These are phyloP conservation scores for Neurospora hispaniola DNA, from an alignment of 495 filamentous ascomycete species.

Conservation along the genomic window DNA sequence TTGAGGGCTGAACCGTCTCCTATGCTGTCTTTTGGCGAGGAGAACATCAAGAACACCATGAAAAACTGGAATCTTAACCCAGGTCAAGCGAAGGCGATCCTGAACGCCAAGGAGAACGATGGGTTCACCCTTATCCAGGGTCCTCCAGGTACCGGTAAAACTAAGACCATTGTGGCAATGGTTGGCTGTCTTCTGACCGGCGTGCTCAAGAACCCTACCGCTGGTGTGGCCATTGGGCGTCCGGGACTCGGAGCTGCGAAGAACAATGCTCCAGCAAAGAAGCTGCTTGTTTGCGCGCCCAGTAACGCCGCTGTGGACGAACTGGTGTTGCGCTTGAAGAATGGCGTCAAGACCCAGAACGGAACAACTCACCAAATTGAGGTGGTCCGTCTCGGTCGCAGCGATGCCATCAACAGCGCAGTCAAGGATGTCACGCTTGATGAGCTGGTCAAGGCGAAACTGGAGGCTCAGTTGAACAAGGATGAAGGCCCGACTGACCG, in stretches of 20 bases:
- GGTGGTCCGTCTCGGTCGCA: slow-evolving; percentile 83
- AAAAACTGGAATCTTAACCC: slow-evolving; percentile 72
- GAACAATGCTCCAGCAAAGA: slow-evolving; percentile 44
- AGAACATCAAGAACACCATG: slow-evolving; percentile 54
- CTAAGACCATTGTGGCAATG: slow-evolving; percentile 95
- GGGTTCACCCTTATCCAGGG: slow-evolving; percentile 95
- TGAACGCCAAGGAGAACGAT: slow-evolving; percentile 86
- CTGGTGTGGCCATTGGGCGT: slow-evolving; percentile 34
- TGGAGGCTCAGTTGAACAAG: slow-evolving; percentile 42
- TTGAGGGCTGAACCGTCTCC: slow-evolving; percentile 80
- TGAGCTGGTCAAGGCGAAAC: slow-evolving; percentile 68
- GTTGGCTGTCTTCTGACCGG: slow-evolving; percentile 74
- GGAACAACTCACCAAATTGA: slow-evolving; percentile 64
- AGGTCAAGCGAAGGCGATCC: slow-evolving; percentile 86
- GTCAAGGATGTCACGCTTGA: slow-evolving; percentile 91
- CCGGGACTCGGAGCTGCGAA: slow-evolving; percentile 30
- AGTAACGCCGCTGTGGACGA: slow-evolving; percentile 98
- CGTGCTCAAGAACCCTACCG: slow-evolving; percentile 37
- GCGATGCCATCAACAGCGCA: slow-evolving; percentile 82
- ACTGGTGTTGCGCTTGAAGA: slow-evolving; percentile 83
- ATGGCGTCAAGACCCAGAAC: slow-evolving; percentile 68
- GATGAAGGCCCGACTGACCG: slow-evolving; percentile 49
- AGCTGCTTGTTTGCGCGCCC: slow-evolving; percentile 88
- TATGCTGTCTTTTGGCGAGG: slow-evolving; percentile 64
- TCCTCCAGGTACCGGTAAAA: slow-evolving; percentile 93